phyloP scores from a whole-genome alignment of 108 stramenopile genomes.

The Phaeodactylum tricornutum region DNA sequence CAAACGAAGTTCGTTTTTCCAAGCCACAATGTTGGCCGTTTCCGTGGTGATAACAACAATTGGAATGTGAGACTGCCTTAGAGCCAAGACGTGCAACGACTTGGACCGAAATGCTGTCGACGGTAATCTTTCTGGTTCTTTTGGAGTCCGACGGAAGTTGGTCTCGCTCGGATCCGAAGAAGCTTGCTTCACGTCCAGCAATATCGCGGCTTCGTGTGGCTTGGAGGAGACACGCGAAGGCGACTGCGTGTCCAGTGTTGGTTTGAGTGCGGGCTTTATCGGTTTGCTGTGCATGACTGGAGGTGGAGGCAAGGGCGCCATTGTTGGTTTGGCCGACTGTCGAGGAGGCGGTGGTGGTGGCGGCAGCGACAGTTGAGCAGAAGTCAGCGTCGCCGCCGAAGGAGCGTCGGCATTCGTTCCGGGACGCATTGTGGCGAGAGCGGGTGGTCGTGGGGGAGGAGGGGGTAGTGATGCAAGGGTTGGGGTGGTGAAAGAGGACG shows the following conservation, averaged over 20 bases:
- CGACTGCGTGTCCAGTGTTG: background rate
- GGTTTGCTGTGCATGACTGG: conserved; percentile 4
- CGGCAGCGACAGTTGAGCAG: background rate
- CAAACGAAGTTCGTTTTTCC: conserved; percentile 65
- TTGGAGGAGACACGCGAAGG: background rate
- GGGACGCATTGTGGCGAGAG: too few relatives aligned
- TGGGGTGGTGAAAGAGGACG: conserved; percentile 4
- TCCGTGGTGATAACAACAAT: conserved; percentile 69
- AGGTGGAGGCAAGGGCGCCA: background rate
- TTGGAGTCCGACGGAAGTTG: background rate
- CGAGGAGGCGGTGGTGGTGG: conserved; percentile 1
- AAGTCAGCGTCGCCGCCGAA: background rate
- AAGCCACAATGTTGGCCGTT: conserved; percentile 45
- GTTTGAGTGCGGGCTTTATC: background rate
- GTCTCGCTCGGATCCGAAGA: background rate
- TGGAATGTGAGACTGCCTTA: conserved; percentile 56
- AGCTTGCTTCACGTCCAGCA: background rate
- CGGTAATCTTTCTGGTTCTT: conserved; percentile 4
- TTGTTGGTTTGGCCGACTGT: conserved; percentile 2
- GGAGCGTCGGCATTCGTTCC: background rate
- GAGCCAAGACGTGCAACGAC: conserved; percentile 35
- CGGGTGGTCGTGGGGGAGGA: conserved; percentile 12
- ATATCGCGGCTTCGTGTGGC: background rate
- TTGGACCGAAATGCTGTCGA: conserved; percentile 9
- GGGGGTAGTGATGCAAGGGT: conserved; percentile 3